Evolutionary conservation across 2,329 filamentous ascomycete genomes (phyloP), one percentile per base, ranked within the genome.

Genomic region (Fusarium nisikadoi): DNA sequence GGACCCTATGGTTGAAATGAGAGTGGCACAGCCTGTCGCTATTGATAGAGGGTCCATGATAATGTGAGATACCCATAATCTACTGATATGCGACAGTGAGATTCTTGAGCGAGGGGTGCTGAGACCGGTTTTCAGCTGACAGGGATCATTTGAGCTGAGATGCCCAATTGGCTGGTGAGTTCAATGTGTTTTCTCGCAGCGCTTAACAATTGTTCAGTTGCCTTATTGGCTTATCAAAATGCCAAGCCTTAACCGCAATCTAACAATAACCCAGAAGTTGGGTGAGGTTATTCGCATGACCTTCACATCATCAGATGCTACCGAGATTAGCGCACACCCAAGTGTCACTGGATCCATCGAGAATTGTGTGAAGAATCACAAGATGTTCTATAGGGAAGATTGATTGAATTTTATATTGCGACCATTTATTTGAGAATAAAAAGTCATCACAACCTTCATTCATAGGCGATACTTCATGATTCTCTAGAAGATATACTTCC

Each of bases 11-110:
- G 53, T n/a, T 8, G 53, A 17, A 29, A 46, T 46, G 3, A 56
- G 53, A 27, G n/a, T 31, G 9, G 53, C n/a, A 9, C 53, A 56
- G 9, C 53, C 53, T 20, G 53, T 33, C 8, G n/a, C 53, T 46
- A 56, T 56, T 5, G 53, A 56, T 9, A 56, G 4, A 20, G 53
- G 53, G 27, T 56, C 53, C 53, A 56, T 56, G 6, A 4, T 56
- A 17, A 4, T 7, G 8, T 3, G 17, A 46, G 29, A 56, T 16
- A 8, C 2, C 23, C n/a, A 46, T 46, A 8, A 11, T 46, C 29
- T 14, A 16, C 25, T 12, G 8, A n/a, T 3, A n/a, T n/a, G 16
- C 9, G 12, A 13, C 31, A 3, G 20, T 35, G 13, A 56, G 20
- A 25, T n/a, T 45, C n/a, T n/a, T 4, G 6, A 29, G n/a, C 36